Evolutionary conservation across 1,139 yeast genomes (phyloP).

Genomic region (Scheffersomyces cryptocercus): DNA sequence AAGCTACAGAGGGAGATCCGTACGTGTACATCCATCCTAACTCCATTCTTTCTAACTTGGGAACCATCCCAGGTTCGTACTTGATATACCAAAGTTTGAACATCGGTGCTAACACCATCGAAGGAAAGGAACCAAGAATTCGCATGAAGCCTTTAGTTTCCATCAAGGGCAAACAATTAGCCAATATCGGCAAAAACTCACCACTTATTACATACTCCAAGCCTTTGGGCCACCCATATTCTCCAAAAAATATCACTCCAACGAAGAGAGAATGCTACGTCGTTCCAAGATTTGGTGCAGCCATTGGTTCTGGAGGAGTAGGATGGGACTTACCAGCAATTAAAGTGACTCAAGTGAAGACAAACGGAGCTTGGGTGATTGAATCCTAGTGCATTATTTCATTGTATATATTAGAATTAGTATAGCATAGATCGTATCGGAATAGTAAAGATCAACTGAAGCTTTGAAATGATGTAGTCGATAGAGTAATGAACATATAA

Average conservation of each 20-base stretch:
- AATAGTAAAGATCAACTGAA: too few relatives aligned
- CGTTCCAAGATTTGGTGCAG: constrained; percentile 87
- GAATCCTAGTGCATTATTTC: constrained; percentile 11
- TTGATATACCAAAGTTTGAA: constrained; percentile 69
- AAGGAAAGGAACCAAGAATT: constrained; percentile 41
- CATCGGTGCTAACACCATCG: constrained; percentile 41
- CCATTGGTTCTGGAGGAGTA: constrained; percentile 76
- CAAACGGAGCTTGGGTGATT: constrained; percentile 61
- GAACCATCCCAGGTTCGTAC: constrained; percentile 73
- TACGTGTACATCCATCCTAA: constrained; percentile 76
- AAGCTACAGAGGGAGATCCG: constrained; percentile 45
- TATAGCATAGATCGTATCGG: background rate
- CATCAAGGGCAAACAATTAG: constrained; percentile 69
- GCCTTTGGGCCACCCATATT: constrained; percentile 89
- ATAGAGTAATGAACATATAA: too few relatives aligned
- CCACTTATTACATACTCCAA: constrained; percentile 81
- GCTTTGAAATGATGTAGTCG: too few relatives aligned
- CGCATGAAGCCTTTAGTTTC: constrained; percentile 80
- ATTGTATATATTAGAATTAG: background rate
- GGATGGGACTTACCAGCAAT: constrained; percentile 94
- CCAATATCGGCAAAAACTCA: constrained; percentile 74
- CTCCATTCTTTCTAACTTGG: constrained; percentile 56
- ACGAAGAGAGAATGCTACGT: constrained; percentile 84
- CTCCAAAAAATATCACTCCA: constrained; percentile 65
- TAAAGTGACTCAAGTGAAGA: constrained; percentile 70